Percentiles rank a stretch among this genome's conserved stretches.
Conservation (phyloP, 768 basidiomycete species). For the Podaxis carcinomalis region DNA sequence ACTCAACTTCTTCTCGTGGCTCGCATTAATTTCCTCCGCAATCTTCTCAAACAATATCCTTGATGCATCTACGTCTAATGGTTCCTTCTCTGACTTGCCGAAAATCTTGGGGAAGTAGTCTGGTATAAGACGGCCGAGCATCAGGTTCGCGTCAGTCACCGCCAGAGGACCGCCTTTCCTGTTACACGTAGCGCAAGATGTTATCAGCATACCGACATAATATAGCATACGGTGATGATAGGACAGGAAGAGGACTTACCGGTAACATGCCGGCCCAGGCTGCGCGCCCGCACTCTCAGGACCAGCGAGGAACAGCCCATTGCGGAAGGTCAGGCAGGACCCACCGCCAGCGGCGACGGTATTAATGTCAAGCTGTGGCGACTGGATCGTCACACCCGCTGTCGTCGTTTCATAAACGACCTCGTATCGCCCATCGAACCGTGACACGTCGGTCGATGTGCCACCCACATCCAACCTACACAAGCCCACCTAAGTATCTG, state of each 20-base stretch:
- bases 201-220: too few relatives aligned
- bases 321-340: slow-evolving; percentile 81
- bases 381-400: slow-evolving; percentile 88
- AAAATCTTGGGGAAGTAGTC: slow-evolving; percentile 96
- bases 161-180: slow-evolving; percentile 91
- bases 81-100: slow-evolving; percentile 82
- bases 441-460: slow-evolving; percentile 92
- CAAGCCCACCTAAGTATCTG: background rate
- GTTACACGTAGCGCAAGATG: background rate
- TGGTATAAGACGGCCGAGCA: slow-evolving; percentile 84
- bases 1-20: slow-evolving; percentile 50
- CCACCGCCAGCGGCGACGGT: slow-evolving; percentile 96
- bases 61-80: slow-evolving; percentile 74
- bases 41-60: slow-evolving; percentile 62
- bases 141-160: slow-evolving; percentile 89
- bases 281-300: slow-evolving; percentile 93
- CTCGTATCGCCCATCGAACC: slow-evolving; percentile 89
- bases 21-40: slow-evolving; percentile 65
- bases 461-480: slow-evolving; percentile 86
- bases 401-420: slow-evolving; percentile 95
- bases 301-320: slow-evolving; percentile 87
- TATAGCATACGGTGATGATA: background rate
- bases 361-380: slow-evolving; percentile 92
- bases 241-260: slow-evolving; percentile 37
- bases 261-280: slow-evolving; percentile 90